Evolutionary conservation across 768 basidiomycete species (phyloP), one percentile per base, ranked within the genome.

Genomic region (Phylloporus arenicola): DNA sequence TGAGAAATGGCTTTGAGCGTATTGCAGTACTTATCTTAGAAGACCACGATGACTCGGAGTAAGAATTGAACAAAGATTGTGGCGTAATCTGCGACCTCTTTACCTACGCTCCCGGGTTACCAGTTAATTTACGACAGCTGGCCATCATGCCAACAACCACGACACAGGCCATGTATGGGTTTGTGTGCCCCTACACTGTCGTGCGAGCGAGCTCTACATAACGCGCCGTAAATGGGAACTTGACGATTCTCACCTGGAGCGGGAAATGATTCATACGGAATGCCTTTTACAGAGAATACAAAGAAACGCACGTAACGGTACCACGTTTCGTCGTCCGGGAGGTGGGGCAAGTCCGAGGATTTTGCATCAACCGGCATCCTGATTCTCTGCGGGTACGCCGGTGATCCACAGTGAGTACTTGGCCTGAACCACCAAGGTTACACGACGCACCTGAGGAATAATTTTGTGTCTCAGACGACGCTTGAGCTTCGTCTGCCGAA

Each of bases 361-460:
- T 61, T 53, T 38, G 61, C 68, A 4, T 64, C 53, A 3, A 73
- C 44, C 2, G 70, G 68, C 25, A 62, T 61, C 45, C 52, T 52
- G 27, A 60, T 19, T 34, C 62, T 29, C 57, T 47, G 3, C 61
- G 48, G 41, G 31, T 0, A 43, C 22, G 11, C 10, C 19, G 29
- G 11, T 12, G 33, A 30, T 44, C 29, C 29, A 30, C 29, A 30
- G 29, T 30, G 10, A 4, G 11, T 30, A 4, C 29, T 14, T 13
- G 27, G 4, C 10, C 24, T 6, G 11, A 19, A 10, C 30, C 19
- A 16, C 13, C 3, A 4, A 31, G 3, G 20, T 7, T 13, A 56
- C 73, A 70, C 4, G 44, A 54, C 67, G 48, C 49, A 75, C 74
- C 51, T 72, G 71, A n/a, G 74, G 68, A 17, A 75, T 55, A 30